Base-by-base conservation (phyloP, 176 grass and related monocot genomes). In the Olyra latifolia region DNA sequence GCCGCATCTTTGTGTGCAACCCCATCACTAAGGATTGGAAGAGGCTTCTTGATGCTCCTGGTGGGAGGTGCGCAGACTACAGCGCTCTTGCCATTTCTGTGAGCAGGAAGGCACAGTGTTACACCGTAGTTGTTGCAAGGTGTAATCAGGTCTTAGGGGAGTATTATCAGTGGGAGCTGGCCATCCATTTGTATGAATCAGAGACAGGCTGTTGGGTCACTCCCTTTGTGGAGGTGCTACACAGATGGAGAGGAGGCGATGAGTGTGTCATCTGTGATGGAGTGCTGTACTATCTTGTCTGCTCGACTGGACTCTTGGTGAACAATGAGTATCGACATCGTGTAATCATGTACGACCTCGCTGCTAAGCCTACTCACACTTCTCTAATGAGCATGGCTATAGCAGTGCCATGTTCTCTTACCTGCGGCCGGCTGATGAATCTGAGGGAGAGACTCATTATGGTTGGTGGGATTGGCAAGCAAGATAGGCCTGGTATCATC, bases 211-310 rank as follows among this genome's bases (percentile, higher is more conserved):
- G 47, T 7, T 97, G 91, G 94, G 41, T 81, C 16, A 80, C 88
- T 80, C 66, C 84, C 25, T 83, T 87, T 23, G 83, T 39, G 57
- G 91, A 93, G 76, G 45, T 86, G 66, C 59, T 97, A 48, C 78
- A 86, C 3, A 91, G 91, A 29, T 97, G 78, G 70, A 77, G 87
- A 76, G 91, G 94, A 44, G 91, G 94, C 4, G 79, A 90, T 11
- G 91, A 97, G 69, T 97, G 91, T 6, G 94, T 94, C 65, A 97
- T 97, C 52, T 94, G 91, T 77, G 69, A 91, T 68, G 89, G 94
- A 58, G 55, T 97, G 22, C 85, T 97, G 81, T 94, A 97, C 82
- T 94, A 86, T 71, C 60, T 97, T 53, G 78, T 97, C 66, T 93
- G 89, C 78, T 83, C 89, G 19, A 79, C 84, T 46, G 91, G 91